Conservation (phyloP, 257 asterid species). For the Verbascum thapsus region DNA sequence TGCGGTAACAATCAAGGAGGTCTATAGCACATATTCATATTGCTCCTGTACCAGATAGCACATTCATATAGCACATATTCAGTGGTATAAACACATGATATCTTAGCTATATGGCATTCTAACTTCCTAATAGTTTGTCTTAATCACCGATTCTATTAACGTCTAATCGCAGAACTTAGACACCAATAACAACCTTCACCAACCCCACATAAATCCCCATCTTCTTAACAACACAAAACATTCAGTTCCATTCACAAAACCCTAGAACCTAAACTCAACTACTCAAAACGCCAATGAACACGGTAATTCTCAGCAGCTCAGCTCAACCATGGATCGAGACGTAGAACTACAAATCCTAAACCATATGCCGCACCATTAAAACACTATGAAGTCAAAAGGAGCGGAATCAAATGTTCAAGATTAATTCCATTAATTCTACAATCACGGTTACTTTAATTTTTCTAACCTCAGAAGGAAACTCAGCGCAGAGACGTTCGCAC, state of each 20-base stretch:
- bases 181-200: not conserved
- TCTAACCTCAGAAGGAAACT: slow-evolving; percentile 87
- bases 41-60: slow-evolving; percentile 12
- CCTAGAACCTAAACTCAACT: slow-evolving; percentile 11
- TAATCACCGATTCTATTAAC: not conserved
- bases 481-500: slow-evolving; percentile 95
- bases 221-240: slow-evolving; percentile 20
- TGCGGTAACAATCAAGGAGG: slow-evolving; percentile 22
- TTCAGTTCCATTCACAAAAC: slow-evolving; percentile 3
- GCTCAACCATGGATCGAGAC: slow-evolving; percentile 20
- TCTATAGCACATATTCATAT: not conserved
- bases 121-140: slow-evolving; percentile 1
- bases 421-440: not conserved
- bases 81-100: slow-evolving; percentile 1
- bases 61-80: too few relatives aligned
- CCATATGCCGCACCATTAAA: slow-evolving; percentile 7
- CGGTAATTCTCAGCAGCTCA: slow-evolving; percentile 24
- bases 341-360: not conserved
- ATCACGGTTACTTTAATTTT: not conserved
- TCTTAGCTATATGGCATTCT: slow-evolving; percentile 16
- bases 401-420: not conserved
- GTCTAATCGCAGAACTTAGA: not conserved
- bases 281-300: slow-evolving; percentile 23
- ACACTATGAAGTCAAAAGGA: not conserved
- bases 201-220: not conserved